Percentiles rank a stretch among this genome's conserved stretches.
Conservation (phyloP, 495 filamentous ascomycete genomes). For the Neurospora sp. region DNA sequence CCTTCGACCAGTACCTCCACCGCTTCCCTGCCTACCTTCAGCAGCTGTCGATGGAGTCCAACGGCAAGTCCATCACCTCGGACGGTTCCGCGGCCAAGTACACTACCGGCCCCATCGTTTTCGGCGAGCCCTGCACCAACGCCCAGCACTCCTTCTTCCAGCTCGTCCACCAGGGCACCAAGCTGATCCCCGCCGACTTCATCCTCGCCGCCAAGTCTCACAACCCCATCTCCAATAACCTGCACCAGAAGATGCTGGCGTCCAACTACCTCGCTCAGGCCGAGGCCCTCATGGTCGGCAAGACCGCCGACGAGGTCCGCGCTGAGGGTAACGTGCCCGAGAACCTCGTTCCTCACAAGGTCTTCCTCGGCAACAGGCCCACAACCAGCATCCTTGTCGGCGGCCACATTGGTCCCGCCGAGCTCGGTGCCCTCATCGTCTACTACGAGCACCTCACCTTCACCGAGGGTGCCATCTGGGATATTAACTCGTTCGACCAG, state of each 20-base stretch:
- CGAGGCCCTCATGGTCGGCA: slow-evolving; percentile 97
- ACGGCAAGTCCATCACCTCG: slow-evolving; percentile 94
- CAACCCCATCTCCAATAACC: slow-evolving; percentile 85
- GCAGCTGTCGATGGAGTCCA: slow-evolving; percentile 99
- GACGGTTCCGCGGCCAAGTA: slow-evolving; percentile 88
- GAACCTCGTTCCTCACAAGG: slow-evolving; percentile 90
- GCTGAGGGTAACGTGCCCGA: slow-evolving; percentile 71
- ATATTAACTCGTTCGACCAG: slow-evolving; percentile 99
- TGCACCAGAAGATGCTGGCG: slow-evolving; percentile 97
- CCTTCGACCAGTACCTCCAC: slow-evolving; percentile 98
- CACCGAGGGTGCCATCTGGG: slow-evolving; percentile 95
- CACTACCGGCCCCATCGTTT: slow-evolving; percentile 86
- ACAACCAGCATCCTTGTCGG: slow-evolving; percentile 91
- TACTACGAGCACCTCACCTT: slow-evolving; percentile 99
- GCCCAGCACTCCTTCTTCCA: slow-evolving; percentile 99
- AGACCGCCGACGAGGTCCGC: slow-evolving; percentile 82
- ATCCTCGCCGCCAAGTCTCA: slow-evolving; percentile 91
- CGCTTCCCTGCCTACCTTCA: slow-evolving; percentile 98
- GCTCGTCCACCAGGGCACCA: slow-evolving; percentile 96
- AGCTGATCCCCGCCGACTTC: slow-evolving; percentile 97
- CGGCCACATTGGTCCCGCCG: slow-evolving; percentile 79
- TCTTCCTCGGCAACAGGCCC: slow-evolving; percentile 94
- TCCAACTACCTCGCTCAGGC: slow-evolving; percentile 98
- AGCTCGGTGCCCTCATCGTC: slow-evolving; percentile 88
- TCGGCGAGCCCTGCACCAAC: slow-evolving; percentile 97